These are phyloP conservation scores for Patellaria atrata DNA, from an alignment of 495 filamentous ascomycete genomes.

Conservation along the genomic window DNA sequence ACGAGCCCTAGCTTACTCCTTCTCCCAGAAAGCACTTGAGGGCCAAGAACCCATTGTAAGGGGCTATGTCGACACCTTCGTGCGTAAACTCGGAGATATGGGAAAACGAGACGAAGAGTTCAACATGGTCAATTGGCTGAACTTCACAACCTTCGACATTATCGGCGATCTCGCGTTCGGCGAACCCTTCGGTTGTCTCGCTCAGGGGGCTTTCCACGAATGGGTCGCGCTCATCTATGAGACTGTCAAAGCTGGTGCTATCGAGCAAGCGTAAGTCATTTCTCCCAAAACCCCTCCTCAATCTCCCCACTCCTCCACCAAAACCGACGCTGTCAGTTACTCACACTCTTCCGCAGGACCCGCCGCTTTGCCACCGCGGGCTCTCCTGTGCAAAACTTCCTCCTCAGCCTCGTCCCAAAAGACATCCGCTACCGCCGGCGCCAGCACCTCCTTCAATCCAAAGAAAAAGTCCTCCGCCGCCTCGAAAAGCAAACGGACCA, in stretches of 20 bases:
- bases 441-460: constrained; percentile 18
- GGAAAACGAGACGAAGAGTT: constrained; percentile 14
- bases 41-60: constrained; percentile 24
- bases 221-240: constrained; percentile 25
- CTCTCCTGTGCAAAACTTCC: constrained; percentile 13
- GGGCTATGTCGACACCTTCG: constrained; percentile 22
- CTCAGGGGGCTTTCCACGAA: constrained; percentile 14
- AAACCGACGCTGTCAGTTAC: no score
- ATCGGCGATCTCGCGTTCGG: constrained; percentile 27
- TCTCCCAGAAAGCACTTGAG: constrained; percentile 22
- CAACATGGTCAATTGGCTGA: constrained; percentile 24
- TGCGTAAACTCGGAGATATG: constrained; percentile 17
- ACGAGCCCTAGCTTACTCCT: constrained; percentile 21
- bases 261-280: constrained; percentile 19
- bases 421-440: constrained; percentile 10
- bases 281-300: background rate
- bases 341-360: no score
- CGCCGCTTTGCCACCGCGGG: constrained; percentile 21
- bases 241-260: constrained; percentile 19
- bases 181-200: constrained; percentile 26
- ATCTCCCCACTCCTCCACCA: no score
- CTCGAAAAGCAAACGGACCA: constrained; percentile 19
- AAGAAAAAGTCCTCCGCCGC: constrained; percentile 20
- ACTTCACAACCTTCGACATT: constrained; percentile 27
- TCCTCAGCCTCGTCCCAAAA: constrained; percentile 18